These are phyloP conservation scores for Colletotrichum chrysophilum DNA, from an alignment of 2,329 filamentous ascomycete species.

Conservation along the genomic window DNA sequence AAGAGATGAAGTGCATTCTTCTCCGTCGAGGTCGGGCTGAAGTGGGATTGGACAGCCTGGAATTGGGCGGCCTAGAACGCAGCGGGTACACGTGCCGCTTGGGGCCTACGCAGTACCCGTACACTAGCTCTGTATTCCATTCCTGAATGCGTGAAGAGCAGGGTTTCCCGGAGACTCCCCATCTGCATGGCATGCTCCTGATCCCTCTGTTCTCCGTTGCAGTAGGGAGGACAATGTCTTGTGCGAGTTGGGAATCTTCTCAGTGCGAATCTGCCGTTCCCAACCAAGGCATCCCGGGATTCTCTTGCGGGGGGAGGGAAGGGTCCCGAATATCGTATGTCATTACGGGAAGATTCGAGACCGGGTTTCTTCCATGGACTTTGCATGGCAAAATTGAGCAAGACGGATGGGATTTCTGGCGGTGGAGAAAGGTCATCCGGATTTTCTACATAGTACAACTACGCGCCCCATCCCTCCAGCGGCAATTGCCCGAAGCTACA, in stretches of 20 bases:
- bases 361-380: not conserved
- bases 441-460: not conserved
- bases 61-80: not conserved
- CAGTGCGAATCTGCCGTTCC: not conserved
- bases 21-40: not conserved
- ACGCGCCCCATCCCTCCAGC: not conserved
- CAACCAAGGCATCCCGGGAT: not conserved
- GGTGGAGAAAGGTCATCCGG: not conserved
- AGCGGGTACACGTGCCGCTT: not conserved
- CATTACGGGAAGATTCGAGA: not conserved
- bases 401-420: not conserved
- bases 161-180: not conserved
- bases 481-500: not conserved
- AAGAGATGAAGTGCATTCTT: not conserved
- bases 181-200: not conserved
- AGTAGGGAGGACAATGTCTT: not conserved
- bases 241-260: not conserved
- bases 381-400: not conserved
- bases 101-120: not conserved
- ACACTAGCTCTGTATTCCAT: not conserved
- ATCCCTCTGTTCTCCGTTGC: not conserved
- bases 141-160: not conserved
- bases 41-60: not conserved
- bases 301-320: not conserved
- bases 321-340: not conserved